phyloP scores from a whole-genome alignment of 179 eudicot genomes.

The Silene coronaria region DNA sequence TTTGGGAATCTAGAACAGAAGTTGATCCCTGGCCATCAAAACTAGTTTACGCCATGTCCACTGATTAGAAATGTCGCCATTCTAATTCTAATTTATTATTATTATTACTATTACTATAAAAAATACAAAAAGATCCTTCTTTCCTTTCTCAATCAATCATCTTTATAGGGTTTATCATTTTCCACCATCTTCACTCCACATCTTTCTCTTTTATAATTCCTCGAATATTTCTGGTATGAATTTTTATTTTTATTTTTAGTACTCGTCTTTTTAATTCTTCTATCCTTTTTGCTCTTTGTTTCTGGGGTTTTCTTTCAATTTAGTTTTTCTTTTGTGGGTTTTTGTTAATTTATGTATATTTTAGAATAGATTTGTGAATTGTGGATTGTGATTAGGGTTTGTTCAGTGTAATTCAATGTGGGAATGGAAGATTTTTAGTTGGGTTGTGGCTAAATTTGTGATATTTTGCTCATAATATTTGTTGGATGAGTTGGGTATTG shows the following conservation, averaged over 20 bases:
- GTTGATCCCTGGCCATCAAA: neutral
- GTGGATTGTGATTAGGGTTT: neutral
- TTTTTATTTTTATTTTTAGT: neutral
- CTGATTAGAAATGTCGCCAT: constrained; percentile 1
- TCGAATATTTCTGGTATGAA: neutral
- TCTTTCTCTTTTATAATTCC: neutral
- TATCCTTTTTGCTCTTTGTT: constrained; percentile 3
- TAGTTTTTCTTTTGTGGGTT: constrained; percentile 9
- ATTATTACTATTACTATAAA: neutral
- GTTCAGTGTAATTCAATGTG: neutral
- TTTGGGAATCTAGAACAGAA: neutral
- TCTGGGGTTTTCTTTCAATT: constrained; percentile 17
- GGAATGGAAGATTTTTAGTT: neutral
- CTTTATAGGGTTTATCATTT: neutral
- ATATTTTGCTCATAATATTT: neutral
- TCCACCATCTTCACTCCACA: neutral
- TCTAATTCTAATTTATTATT: neutral
- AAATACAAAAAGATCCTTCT: neutral
- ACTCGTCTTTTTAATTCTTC: too few relatives aligned
- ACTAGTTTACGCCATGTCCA: neutral
- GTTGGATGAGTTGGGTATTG: constrained; percentile 2
- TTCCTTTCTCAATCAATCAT: neutral
- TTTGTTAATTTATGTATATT: neutral
- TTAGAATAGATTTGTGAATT: neutral
- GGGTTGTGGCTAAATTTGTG: constrained; percentile 12